Base-by-base conservation (phyloP, 2,329 filamentous ascomycete genomes). In the Paraphoma chrysanthemicola region DNA sequence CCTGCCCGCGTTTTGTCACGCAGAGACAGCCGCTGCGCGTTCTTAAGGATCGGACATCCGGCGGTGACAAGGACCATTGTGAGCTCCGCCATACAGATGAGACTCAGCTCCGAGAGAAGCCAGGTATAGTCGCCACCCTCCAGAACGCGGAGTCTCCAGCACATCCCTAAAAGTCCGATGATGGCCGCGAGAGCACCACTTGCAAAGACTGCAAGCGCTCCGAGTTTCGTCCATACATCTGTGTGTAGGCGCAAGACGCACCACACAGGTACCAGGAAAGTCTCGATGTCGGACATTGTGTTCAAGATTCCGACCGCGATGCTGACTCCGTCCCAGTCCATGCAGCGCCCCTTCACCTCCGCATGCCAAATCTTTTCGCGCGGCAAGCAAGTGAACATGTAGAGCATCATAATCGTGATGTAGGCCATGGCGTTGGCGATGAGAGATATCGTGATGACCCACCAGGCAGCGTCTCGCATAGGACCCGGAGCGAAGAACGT, bases 371-470 rank as follows among this genome's bases (percentile, higher is more conserved):
- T 53, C 18, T 52, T 59, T 30, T 54, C 53, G n/a, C 54, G 42
- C 6, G 62, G 57, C 50, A 39, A 57, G 43, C 59, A 63, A 10
- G 46, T 56, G 18, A 61, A 65, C 4, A 62, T 31, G 28, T 61
- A 63, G 1, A 62, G 12, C 44, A 65, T 59, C 3, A 62, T 36
- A 4, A 63, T 33, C 3, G 23, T 39, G 1, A 54, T 65, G 31
- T 63, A 63, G 1, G 47, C 36, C 9, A 63, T 4, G 7, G 44
- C 53, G 30, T 62, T 62, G 4, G 46, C 46, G 18, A 49, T 39
- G 28, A 62, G 30, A 2, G 42, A 59, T 5, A 33, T 49, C 1
- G 45, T 44, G 14, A 63, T 57, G 6, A 56, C 57, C 55, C 57
- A 61, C 33, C 48, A 62, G 14, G 60, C 59, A 1, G 36, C 29